These are phyloP conservation scores for Yarrowia phangngaensis DNA, from an alignment of 805 yeast species.

Conservation along the genomic window DNA sequence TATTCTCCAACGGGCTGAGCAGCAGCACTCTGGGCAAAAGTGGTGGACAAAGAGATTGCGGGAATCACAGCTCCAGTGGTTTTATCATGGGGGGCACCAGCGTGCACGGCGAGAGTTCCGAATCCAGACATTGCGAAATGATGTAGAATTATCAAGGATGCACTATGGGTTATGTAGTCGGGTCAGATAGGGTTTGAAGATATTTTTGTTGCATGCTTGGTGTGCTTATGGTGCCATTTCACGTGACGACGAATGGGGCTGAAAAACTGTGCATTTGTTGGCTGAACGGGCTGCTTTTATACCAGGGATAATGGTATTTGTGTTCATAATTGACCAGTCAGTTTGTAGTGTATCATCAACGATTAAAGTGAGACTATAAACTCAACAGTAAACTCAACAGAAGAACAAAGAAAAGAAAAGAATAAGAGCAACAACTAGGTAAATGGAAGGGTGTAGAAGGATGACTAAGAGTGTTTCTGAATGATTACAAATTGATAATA, in stretches of 20 bases:
- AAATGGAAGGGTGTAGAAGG: no score
- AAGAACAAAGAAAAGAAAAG: no score
- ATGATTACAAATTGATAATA: no score
- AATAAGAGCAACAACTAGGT: no score
- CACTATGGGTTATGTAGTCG: neutral
- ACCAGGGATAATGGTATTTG: no score
- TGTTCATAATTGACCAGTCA: no score
- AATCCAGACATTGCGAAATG: constrained; percentile 39
- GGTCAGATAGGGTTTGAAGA: neutral
- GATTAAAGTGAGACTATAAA: no score
- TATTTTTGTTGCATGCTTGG: constrained; percentile 3
- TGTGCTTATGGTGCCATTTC: constrained; percentile 13
- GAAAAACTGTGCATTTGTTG: no score
- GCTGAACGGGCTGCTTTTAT: no score
- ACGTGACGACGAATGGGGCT: neutral
- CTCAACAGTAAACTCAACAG: no score
- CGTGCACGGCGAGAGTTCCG: constrained; percentile 81
- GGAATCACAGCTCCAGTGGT: constrained; percentile 83
- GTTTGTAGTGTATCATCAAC: no score
- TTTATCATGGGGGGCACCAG: constrained; percentile 69
- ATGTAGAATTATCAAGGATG: neutral
- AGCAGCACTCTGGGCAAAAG: constrained; percentile 77
- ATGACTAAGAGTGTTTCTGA: no score
- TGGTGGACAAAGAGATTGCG: constrained; percentile 77
- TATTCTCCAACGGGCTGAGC: constrained; percentile 71